Percentiles rank a stretch among this genome's conserved stretches.
phyloP scores from a whole-genome alignment of 768 basidiomycete genomes.

The Serendipita sp. region DNA sequence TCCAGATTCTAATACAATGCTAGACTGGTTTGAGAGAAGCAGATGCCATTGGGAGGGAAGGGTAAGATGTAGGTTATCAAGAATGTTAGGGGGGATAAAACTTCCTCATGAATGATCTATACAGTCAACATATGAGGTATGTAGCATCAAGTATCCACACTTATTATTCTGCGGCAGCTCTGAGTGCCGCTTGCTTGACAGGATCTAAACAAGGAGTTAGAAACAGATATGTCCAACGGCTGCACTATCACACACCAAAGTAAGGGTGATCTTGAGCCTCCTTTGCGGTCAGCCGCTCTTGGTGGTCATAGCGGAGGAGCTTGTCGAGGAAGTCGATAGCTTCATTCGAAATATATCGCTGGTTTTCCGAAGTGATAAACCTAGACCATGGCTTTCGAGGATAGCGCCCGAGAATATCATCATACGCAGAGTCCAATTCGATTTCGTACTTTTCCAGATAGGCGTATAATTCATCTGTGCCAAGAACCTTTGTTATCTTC shows the following conservation, averaged over 20 bases:
- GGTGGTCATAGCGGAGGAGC: constrained; percentile 90
- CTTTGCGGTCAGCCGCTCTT: constrained; percentile 85
- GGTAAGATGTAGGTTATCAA: neutral
- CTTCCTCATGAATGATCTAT: too few relatives aligned
- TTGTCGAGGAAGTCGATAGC: constrained; percentile 94
- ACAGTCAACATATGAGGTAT: too few relatives aligned
- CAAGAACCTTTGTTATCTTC: constrained; percentile 94
- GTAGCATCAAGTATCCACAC: neutral
- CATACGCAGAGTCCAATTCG: constrained; percentile 87
- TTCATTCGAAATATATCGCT: constrained; percentile 90
- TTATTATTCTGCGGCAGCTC: neutral
- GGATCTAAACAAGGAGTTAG: neutral
- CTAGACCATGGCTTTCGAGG: constrained; percentile 89
- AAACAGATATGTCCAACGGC: neutral
- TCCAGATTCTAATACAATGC: neutral
- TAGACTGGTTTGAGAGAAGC: neutral
- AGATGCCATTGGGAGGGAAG: neutral
- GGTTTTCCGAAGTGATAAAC: constrained; percentile 91
- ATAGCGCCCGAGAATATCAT: constrained; percentile 85
- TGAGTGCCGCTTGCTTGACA: constrained; percentile 8
- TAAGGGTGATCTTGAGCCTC: constrained; percentile 90
- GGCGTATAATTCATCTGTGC: constrained; percentile 84
- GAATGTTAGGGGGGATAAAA: neutral
- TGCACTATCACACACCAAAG: constrained; percentile 42
- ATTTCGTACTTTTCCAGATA: constrained; percentile 95